Evolutionary conservation across 441 rosid species (phyloP).

Genomic region (Pelargonium cotyledonis): DNA sequence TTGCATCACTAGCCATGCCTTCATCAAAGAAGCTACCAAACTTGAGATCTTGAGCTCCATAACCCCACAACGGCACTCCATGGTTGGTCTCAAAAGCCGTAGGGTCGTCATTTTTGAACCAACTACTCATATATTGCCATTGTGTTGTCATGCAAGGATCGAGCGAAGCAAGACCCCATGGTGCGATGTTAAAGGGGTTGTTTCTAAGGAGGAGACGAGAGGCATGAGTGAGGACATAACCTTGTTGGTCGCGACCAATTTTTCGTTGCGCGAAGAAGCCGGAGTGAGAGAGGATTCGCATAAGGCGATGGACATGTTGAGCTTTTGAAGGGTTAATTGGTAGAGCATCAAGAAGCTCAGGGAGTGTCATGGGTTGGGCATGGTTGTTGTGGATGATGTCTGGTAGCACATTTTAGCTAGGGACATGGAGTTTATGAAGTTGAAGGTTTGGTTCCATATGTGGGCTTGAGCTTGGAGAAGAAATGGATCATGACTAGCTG

Average conservation of each 20-base stretch:
- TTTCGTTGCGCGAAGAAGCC: slow-evolving; percentile 23
- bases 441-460: slow-evolving; percentile 12
- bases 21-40: slow-evolving; percentile 21
- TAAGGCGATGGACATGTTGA: slow-evolving; percentile 20
- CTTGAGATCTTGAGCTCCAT: slow-evolving; percentile 10
- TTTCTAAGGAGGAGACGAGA: slow-evolving; percentile 28
- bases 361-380: slow-evolving; percentile 16
- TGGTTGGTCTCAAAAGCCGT: slow-evolving; percentile 25
- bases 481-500: too few relatives aligned
- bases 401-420: slow-evolving; percentile 22
- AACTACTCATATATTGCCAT: slow-evolving; percentile 19
- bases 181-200: slow-evolving; percentile 15
- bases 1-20: slow-evolving; percentile 32
- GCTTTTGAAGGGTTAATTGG: slow-evolving; percentile 18
- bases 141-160: slow-evolving; percentile 21
- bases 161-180: slow-evolving; percentile 18
- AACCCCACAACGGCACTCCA: slow-evolving; percentile 24
- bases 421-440: slow-evolving; percentile 16
- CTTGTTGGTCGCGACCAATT: slow-evolving; percentile 3
- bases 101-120: slow-evolving; percentile 21
- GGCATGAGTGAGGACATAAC: slow-evolving; percentile 27
- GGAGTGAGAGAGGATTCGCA: slow-evolving; percentile 29
- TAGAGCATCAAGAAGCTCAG: slow-evolving; percentile 18
- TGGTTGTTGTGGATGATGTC: slow-evolving; percentile 17
- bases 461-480: slow-evolving; percentile 12